These are phyloP conservation scores for Fusarium aywerte DNA, from an alignment of 2,329 filamentous ascomycete species.

Conservation along the genomic window DNA sequence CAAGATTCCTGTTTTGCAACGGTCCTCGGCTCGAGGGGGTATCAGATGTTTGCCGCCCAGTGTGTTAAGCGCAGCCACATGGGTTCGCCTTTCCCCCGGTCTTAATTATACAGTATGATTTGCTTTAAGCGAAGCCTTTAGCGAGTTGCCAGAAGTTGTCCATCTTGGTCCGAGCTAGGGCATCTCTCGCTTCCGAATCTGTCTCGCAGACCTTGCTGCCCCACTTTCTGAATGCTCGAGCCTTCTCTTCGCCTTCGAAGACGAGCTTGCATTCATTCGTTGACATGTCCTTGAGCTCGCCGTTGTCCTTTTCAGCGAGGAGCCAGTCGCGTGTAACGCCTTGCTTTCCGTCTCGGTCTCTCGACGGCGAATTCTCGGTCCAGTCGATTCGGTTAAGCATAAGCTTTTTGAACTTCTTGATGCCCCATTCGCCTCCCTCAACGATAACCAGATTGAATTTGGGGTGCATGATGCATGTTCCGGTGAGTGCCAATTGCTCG, in stretches of 20 bases:
- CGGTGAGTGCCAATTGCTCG: slow-evolving; percentile 86
- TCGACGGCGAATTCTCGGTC: slow-evolving; percentile 85
- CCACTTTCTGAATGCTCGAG: slow-evolving; percentile 86
- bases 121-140: slow-evolving; percentile 63
- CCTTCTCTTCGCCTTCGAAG: slow-evolving; percentile 91
- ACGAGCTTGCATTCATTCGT: slow-evolving; percentile 84
- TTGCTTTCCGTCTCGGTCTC: slow-evolving; percentile 68
- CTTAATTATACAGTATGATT: neutral
- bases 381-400: slow-evolving; percentile 95
- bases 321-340: slow-evolving; percentile 79
- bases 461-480: slow-evolving; percentile 91
- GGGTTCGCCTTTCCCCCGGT: neutral
- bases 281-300: slow-evolving; percentile 82
- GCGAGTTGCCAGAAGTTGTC: slow-evolving; percentile 95
- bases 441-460: slow-evolving; percentile 90
- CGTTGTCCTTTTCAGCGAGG: slow-evolving; percentile 79
- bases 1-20: neutral
- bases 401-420: slow-evolving; percentile 88
- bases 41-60: slow-evolving; percentile 12
- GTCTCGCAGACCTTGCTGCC: slow-evolving; percentile 91
- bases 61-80: slow-evolving; percentile 8
- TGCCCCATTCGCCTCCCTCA: slow-evolving; percentile 86
- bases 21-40: slow-evolving; percentile 10
- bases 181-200: slow-evolving; percentile 86
- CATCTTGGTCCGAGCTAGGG: slow-evolving; percentile 83